Base-by-base conservation (phyloP, 768 basidiomycete species). In the Boletus huronensis region DNA sequence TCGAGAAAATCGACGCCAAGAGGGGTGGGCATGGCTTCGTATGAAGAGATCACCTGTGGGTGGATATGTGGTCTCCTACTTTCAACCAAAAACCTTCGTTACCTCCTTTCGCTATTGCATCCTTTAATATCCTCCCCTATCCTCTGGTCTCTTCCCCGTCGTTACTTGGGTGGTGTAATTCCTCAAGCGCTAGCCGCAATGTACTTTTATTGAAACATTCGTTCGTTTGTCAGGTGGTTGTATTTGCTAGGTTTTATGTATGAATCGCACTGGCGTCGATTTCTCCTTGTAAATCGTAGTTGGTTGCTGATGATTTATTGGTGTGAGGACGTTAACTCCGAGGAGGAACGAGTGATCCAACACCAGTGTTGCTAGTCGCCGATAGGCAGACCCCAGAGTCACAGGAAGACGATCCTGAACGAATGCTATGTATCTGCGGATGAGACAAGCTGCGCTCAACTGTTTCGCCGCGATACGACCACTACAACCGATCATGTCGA, bases 1-100 rank as follows among this genome's bases (percentile, higher is more conserved):
- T 96, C 79, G 85, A 82, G 77, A 88, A 79, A 74, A 95, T 96
- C 58, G 92, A 95, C 61, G 82, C 82, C 52, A 96, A 95, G 74
- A 86, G 90, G 59, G 92, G 90, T 58, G 90, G 91, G 47, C 75
- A 78, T 58, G 89, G 90, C 58, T 96, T 96, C 64, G 92, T 94
- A 57, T 95, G 73, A 81, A 55, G 26, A 50, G 46, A 45, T 45
- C 32, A 32, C 10, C 19, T 9, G 0, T 13, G 32, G 10, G 16
- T 56, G 7, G 32, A 49, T 11, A 2, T 21, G 0, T 4, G 16
- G 8, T 9, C 52, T 26, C 16, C 41, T 6, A 21, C n/a, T 9
- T 34, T 38, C 25, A 21, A 35, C 29, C 19, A 2, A 17, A 5
- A 19, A 3, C 1, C 21, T 47, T 42, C 32, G 11, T 47, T 9